Evolutionary conservation across 768 basidiomycete genomes (phyloP), one percentile per base, ranked within the genome.

Genomic region (Hericium rajendrae): DNA sequence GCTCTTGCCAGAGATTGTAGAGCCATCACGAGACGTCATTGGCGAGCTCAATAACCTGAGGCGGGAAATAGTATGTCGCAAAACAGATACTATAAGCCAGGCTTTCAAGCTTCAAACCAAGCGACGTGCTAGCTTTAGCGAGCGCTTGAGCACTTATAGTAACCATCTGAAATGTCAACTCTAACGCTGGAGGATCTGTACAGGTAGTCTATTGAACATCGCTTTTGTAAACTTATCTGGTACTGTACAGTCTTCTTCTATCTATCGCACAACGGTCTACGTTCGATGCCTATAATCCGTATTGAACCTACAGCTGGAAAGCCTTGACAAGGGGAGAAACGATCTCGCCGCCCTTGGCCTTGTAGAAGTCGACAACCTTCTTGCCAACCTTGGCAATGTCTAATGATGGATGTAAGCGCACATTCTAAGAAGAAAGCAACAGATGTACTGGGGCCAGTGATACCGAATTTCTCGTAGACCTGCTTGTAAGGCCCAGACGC

Each of bases 381-480:
- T 92, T 86, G 63, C 88, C 83, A 22, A 92, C 80, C 48, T 70
- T 70, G 48, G 92, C 88, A 66, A 97, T 87, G 69, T 88, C 86
- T 85, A 55, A 3, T 26, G 49, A 53, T 56, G 48, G 15, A 49
- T 52, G 32, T 51, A 38, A 51, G 22, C 18, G 15, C 15, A 39
- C 12, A 16, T 40, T 52, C 16, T 12, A 41, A 4, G 40, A 12
- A 53, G 22, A 38, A 60, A 24, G 51, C 58, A 53, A 22, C 50
- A 38, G 28, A 78, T 82, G 53, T 72, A 87, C 83, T 87, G 49
- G 78, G 68, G 13, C 84, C 86, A 39, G 91, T 92, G 68, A 93
- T 80, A 46, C 88, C 90, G 64, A 91, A 89, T 72, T 91, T 90
- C 74, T 88, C 88, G 70, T 97, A 97, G 12, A 94, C 87, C 75